Base-by-base conservation (phyloP, 306 rosid genomes). In the Acacia confusa region DNA sequence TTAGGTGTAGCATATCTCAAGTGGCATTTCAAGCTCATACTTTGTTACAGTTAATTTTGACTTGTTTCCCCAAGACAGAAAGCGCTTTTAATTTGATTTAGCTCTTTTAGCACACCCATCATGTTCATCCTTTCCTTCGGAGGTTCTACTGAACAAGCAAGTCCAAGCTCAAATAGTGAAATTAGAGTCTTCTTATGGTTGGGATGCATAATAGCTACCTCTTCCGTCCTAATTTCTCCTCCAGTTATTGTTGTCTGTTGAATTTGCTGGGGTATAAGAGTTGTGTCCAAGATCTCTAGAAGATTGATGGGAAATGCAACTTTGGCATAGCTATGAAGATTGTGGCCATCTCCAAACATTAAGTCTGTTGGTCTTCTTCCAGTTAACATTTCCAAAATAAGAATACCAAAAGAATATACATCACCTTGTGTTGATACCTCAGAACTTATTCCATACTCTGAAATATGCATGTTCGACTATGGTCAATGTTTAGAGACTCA, bases 291-390 rank as follows among this genome's bases (percentile, higher is more conserved):
- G 2, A 64, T 64, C n/a, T 64, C 41, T 20, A 30, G 1, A 28
- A 64, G 22, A 17, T 64, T 30, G 15, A 15, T 30, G 15, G 41
- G 70, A 28, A 27, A 28, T 64, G 70, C 41, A 64, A 7, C 36
- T 14, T 30, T 64, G 8, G 30, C 41, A 15, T 28, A 64, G 41
- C 41, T 64, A 22, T 28, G 70, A 43, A 73, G 73, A 70, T 67
- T 73, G 16, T n/a, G 68, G 38, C 43, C 38, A 4, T 74, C 81
- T 75, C 30, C 12, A 41, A 79, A 79, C 60, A 84, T 74, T 25
- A 68, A 58, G 0, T 68, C 78, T 0, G 75, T 75, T 1, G 87
- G 87, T 70, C 73, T 81, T 70, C 24, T 60, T 78, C 79, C 80
- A 5, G 11, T 30, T 64, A 28, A 13, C 22, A 64, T 64, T 64